Conservation (phyloP, 345 rosid genomes). For the Psidium guajava region DNA sequence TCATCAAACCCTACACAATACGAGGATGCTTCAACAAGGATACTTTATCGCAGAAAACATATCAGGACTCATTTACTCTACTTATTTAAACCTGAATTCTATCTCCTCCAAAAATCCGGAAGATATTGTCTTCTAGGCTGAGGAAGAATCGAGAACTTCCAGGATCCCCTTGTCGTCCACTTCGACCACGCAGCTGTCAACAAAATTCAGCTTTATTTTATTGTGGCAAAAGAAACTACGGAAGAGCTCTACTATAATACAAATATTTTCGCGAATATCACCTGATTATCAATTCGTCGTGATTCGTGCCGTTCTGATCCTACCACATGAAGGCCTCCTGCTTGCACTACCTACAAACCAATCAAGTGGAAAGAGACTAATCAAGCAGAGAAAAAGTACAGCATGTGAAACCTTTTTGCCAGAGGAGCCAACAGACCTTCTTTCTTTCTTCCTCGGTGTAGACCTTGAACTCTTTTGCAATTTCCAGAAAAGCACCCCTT, state of each 20-base stretch:
- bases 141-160: conserved; percentile 96
- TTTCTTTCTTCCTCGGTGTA: conserved; percentile 85
- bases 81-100: conserved; percentile 64
- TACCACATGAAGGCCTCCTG: conserved; percentile 94
- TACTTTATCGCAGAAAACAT: not conserved
- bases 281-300: conserved; percentile 92
- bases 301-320: conserved; percentile 97
- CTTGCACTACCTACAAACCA: conserved; percentile 61
- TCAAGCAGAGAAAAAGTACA: conserved; percentile 3
- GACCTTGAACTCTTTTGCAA: conserved; percentile 63
- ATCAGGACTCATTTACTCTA: not conserved
- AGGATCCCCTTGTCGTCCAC: conserved; percentile 98
- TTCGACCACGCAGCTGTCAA: conserved; percentile 76
- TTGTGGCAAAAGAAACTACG: not conserved
- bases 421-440: conserved; percentile 29
- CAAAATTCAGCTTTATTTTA: not conserved
- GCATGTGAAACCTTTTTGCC: not conserved
- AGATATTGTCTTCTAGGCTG: conserved; percentile 97
- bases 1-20: conserved; percentile 76
- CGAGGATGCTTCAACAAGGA: not conserved
- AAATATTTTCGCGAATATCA: not conserved
- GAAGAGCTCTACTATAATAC: not conserved
- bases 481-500: conserved; percentile 62
- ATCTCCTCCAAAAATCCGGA: conserved; percentile 88
- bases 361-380: not conserved